These are phyloP conservation scores for Linnemannia schmuckeri DNA, from an alignment of 192 early-diverging fungal genomes.

Conservation along the genomic window DNA sequence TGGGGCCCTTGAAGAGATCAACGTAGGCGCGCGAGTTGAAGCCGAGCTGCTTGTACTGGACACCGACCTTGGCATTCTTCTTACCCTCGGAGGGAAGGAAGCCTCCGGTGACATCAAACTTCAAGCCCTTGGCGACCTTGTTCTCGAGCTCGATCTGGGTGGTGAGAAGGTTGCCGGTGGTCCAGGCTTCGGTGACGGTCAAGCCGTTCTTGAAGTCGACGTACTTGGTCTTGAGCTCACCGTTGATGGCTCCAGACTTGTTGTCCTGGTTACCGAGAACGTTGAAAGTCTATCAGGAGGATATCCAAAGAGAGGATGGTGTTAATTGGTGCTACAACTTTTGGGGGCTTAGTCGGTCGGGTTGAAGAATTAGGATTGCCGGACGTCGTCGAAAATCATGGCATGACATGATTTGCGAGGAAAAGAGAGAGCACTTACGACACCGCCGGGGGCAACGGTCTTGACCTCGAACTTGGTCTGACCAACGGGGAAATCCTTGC, in stretches of 20 bases:
- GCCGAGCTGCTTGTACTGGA: slow-evolving; percentile 97
- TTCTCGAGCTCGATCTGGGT: slow-evolving; percentile 95
- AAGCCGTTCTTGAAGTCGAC: slow-evolving; percentile 93
- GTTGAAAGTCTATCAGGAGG: slow-evolving; percentile 85
- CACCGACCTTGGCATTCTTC: slow-evolving; percentile 84
- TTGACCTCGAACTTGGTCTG: slow-evolving; percentile 97
- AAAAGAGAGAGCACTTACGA: slow-evolving; percentile 74
- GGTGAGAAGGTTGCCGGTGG: slow-evolving; percentile 91
- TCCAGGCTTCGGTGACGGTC: slow-evolving; percentile 98
- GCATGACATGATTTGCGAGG: background rate
- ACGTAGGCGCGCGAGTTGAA: slow-evolving; percentile 89
- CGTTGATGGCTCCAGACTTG: slow-evolving; percentile 94
- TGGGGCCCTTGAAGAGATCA: slow-evolving; percentile 97
- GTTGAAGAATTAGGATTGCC: background rate
- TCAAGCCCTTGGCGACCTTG: slow-evolving; percentile 95
- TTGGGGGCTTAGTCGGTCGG: background rate
- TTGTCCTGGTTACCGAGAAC: slow-evolving; percentile 94
- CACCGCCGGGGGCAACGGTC: slow-evolving; percentile 95
- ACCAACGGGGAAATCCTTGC: slow-evolving; percentile 97
- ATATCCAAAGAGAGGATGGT: background rate
- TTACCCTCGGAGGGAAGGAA: slow-evolving; percentile 87
- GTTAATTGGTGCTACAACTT: background rate
- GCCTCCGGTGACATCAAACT: slow-evolving; percentile 90
- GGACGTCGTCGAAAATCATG: background rate
- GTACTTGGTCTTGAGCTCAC: slow-evolving; percentile 99